Conservation (phyloP, 345 rosid genomes). For the Citrus inodora region DNA sequence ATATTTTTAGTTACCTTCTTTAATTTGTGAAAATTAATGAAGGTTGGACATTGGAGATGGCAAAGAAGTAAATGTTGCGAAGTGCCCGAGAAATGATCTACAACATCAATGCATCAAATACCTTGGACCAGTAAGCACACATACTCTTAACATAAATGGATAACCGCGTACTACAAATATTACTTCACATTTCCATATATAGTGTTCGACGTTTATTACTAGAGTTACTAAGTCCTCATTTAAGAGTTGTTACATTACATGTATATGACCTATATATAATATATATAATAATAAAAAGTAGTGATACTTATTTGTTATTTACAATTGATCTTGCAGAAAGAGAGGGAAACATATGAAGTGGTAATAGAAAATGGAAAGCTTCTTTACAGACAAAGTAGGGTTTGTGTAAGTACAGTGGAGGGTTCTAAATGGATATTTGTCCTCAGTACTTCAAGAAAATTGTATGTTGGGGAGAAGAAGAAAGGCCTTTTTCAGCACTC, state of each 20-base stretch:
- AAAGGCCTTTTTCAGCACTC: constrained; percentile 81
- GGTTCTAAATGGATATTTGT: constrained; percentile 78
- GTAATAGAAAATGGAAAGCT: constrained; percentile 47
- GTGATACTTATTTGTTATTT: background rate
- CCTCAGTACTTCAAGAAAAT: constrained; percentile 45
- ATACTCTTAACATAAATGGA: too few species aligned
- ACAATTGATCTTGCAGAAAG: constrained; percentile 36
- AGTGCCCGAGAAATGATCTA: constrained; percentile 48
- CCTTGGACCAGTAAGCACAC: constrained; percentile 65
- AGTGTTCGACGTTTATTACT: too few species aligned
- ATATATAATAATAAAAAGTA: too few species aligned
- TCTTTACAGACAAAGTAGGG: constrained; percentile 36
- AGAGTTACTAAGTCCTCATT: background rate
- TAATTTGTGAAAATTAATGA: constrained; percentile 17
- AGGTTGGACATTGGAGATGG: constrained; percentile 90
- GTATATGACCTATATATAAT: background rate
- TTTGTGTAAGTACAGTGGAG: constrained; percentile 39
- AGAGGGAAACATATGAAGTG: constrained; percentile 65
- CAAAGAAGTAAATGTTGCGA: constrained; percentile 47
- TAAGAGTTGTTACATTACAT: background rate
- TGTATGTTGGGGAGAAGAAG: constrained; percentile 58
- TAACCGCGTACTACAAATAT: too few species aligned
- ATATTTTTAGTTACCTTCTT: too few species aligned
- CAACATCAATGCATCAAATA: constrained; percentile 69
- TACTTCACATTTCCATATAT: too few species aligned